These are phyloP conservation scores for Bromus sterilis DNA, from an alignment of 176 grass and related monocot genomes.

Conservation along the genomic window DNA sequence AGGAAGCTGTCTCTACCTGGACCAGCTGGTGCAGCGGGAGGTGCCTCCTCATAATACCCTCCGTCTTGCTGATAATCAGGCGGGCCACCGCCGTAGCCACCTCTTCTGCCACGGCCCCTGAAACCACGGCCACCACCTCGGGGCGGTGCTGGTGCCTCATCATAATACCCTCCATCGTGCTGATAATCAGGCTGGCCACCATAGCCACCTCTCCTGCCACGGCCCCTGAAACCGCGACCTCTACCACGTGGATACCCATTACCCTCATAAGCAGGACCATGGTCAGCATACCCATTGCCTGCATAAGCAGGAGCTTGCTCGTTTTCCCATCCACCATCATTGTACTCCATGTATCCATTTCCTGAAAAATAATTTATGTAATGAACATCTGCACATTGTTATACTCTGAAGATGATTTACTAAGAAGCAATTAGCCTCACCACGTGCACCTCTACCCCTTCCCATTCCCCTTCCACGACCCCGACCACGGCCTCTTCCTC, in stretches of 20 bases:
- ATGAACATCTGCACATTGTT: constrained; percentile 13
- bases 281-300: constrained; percentile 46
- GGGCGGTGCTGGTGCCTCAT: constrained; percentile 39
- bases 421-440: constrained; percentile 20
- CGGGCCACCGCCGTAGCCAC: constrained; percentile 32
- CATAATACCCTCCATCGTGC: constrained; percentile 30
- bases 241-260: constrained; percentile 54
- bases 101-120: constrained; percentile 51
- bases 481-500: constrained; percentile 64
- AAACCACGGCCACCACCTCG: constrained; percentile 59
- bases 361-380: constrained; percentile 29
- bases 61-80: constrained; percentile 77
- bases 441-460: constrained; percentile 46
- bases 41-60: constrained; percentile 59
- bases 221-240: constrained; percentile 56
- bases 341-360: constrained; percentile 48
- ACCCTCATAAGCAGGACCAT: constrained; percentile 33
- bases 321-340: constrained; percentile 49
- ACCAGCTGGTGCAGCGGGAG: constrained; percentile 27
- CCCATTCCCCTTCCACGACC: constrained; percentile 56
- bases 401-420: background rate
- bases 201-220: constrained; percentile 48
- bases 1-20: constrained; percentile 38
- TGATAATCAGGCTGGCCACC: constrained; percentile 51
- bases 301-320: constrained; percentile 36